Percentiles rank a stretch among this genome's conserved stretches.
phyloP scores from a whole-genome alignment of 2,329 filamentous ascomycete genomes.

The Fusarium coicis region DNA sequence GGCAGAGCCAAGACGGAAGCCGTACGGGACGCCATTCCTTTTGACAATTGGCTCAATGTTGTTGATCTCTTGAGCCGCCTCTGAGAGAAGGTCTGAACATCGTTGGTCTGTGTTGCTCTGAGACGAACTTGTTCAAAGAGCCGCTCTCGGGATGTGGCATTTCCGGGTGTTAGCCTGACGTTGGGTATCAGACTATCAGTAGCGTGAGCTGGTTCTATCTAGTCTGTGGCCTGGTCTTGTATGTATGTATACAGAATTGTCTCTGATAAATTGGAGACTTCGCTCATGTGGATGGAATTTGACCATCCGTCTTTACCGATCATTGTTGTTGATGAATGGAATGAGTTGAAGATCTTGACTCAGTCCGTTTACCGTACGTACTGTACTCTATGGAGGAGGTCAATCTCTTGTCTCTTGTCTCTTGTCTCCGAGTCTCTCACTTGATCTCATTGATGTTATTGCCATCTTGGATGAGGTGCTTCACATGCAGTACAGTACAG shows the following conservation, averaged over 20 bases:
- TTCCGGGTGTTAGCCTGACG: slow-evolving; percentile 45
- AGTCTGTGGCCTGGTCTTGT: not conserved
- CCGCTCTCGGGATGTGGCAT: slow-evolving; percentile 46
- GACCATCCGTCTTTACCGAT: not conserved
- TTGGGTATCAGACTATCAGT: slow-evolving; percentile 18
- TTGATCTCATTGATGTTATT: not conserved
- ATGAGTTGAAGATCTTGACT: not conserved
- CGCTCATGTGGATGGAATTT: not conserved
- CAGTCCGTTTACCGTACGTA: not conserved
- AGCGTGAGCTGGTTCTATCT: slow-evolving; percentile 15
- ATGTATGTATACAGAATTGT: not conserved
- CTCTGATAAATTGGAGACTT: not conserved
- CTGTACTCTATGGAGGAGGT: not conserved
- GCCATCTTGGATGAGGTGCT: not conserved
- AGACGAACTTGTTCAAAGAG: slow-evolving; percentile 40
- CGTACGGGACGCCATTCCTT: slow-evolving; percentile 24
- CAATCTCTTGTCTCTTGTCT: not conserved
- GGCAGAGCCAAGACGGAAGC: slow-evolving; percentile 6
- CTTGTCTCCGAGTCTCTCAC: not conserved
- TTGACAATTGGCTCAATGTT: slow-evolving; percentile 6
- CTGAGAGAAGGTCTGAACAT: not conserved
- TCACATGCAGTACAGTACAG: not conserved
- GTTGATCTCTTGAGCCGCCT: slow-evolving; percentile 1
- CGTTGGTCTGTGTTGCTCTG: slow-evolving; percentile 41
- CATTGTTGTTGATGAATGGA: slow-evolving; percentile 9